A percentile compares a stretch with the other conserved stretches of the same genome.
Conservation (phyloP, 495 filamentous ascomycete species). For the Chaetomium tenue region DNA sequence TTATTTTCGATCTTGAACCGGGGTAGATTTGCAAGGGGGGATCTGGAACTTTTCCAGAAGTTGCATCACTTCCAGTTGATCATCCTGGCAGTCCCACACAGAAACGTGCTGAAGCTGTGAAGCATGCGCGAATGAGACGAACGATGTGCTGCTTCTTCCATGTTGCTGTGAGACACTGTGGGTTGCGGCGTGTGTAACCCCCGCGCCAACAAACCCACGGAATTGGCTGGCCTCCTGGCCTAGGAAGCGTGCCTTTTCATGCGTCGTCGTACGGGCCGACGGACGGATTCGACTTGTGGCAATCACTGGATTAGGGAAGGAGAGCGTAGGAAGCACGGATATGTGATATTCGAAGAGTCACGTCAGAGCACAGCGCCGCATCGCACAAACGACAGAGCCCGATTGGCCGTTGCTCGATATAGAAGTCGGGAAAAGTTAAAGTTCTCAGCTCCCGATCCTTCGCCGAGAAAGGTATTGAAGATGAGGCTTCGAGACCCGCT, state of each 20-base stretch:
- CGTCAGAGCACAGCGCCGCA: background rate
- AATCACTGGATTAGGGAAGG: background rate
- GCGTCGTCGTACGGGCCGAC: background rate
- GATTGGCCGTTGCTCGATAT: slow-evolving; percentile 3
- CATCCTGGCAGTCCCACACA: background rate
- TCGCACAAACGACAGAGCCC: background rate
- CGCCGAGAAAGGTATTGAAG: background rate
- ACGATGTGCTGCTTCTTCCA: background rate
- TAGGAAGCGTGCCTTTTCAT: background rate
- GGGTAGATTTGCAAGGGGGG: background rate
- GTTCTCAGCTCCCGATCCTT: slow-evolving; percentile 14
- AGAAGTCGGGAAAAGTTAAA: background rate
- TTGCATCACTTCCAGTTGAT: background rate
- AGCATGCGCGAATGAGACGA: background rate
- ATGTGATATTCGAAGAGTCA: background rate
- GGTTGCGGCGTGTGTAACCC: background rate
- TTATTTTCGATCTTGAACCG: slow-evolving; percentile 8
- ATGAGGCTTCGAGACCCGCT: background rate
- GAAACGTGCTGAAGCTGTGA: background rate
- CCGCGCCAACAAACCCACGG: background rate
- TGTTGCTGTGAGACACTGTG: background rate
- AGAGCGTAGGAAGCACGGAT: background rate
- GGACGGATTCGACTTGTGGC: background rate
- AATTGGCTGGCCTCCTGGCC: background rate
- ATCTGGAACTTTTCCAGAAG: slow-evolving; percentile 1